Evolutionary conservation across 352 stramenopile species (phyloP), one percentile per base, ranked within the genome.

Genomic region (Phytopythium vexans): DNA sequence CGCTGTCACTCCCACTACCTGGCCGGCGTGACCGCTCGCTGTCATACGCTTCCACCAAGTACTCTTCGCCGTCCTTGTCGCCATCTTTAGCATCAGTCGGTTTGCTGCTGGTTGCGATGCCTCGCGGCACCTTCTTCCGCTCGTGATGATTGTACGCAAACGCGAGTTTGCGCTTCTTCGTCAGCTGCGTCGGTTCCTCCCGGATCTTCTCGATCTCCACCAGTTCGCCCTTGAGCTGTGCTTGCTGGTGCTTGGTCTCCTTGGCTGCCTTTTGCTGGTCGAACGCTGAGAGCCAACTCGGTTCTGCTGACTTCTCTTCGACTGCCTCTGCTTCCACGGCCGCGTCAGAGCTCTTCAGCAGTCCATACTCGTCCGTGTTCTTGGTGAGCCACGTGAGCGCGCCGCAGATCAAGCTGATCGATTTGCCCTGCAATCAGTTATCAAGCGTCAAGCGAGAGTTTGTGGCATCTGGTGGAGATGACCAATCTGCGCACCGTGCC

Each of bases 381-480:
- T 77, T 72, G 4, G 65, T 53, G 4, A 97, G 66, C 89, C 89
- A 97, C 33, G 89, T 80, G 3, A 97, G 66, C 1, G 82, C 70
- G 12, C 88, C 86, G 54, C 89, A 97, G 52, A 97, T 96, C 12
- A 97, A 71, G 57, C 86, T 97, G 49, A 97, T 86, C 10, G 88
- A 96, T 57, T 97, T 97, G 49, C 91, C 91, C 82, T 93, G 50
- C 5, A 36, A 27, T 3, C 12, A 15, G 1, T 34, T 1, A 51
- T 4, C 27, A 42, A 11, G 8, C 5, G 9, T 32, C 4, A 49
- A 43, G 6, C 11, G 4, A 36, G 40, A 34, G 16, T 31, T 11
- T 37, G 10, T 9, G 14, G 56, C 8, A 36, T 12, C 53, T 7
- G 6, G 15, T 45, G 34, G 27, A 37, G 31, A 11, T 32, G 9